Percentiles rank a stretch among this genome's conserved stretches.
These are phyloP conservation scores for Stephania yunnanensis DNA, from an alignment of 164 flowering plant genomes.

Conservation along the genomic window DNA sequence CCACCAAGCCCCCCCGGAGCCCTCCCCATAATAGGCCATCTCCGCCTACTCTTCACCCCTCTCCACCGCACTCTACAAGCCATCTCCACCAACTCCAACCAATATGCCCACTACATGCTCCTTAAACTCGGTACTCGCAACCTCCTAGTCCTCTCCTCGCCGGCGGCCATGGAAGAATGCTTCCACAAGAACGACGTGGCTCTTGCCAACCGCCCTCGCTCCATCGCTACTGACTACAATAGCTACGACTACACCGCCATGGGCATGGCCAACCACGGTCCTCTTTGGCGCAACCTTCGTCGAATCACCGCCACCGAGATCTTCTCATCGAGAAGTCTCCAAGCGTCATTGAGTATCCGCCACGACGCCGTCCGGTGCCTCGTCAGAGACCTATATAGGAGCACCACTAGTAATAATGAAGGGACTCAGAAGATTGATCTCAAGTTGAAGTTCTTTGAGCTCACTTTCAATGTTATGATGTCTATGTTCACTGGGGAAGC, in stretches of 20 bases:
- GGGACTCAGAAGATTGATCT: background rate
- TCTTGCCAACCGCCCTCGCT: background rate
- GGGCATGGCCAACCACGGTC: background rate
- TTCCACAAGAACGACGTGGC: slow-evolving; percentile 2
- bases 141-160: slow-evolving; percentile 6
- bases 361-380: background rate
- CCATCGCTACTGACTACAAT: background rate
- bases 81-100: background rate
- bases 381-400: background rate
- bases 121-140: background rate
- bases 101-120: background rate
- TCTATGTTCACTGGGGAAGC: background rate
- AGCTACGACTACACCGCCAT: background rate
- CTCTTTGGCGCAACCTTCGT: slow-evolving; percentile 2
- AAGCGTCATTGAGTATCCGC: background rate
- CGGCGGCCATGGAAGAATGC: background rate
- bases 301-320: slow-evolving; percentile 2
- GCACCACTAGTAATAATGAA: background rate
- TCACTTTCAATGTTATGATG: too few species aligned
- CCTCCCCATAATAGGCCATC: slow-evolving; percentile 5
- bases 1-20: background rate
- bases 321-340: background rate
- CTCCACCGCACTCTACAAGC: slow-evolving; percentile 11
- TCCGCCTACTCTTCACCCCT: slow-evolving; percentile 7
- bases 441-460: background rate